Base-by-base conservation (phyloP, 23 red algal genomes). In the Gracilaria domingensis region DNA sequence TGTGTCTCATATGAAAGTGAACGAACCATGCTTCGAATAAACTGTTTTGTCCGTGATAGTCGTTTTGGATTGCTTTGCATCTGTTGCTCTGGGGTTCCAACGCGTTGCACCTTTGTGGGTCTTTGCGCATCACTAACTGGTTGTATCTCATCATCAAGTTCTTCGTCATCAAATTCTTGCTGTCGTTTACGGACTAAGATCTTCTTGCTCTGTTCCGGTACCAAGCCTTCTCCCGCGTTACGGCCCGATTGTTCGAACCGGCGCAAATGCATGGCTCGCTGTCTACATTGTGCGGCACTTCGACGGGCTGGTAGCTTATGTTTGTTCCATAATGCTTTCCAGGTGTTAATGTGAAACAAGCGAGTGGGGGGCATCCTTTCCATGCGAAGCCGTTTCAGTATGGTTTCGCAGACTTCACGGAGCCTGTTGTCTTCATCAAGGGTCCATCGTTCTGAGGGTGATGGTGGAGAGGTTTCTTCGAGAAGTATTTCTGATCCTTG, bases 21-120 rank as follows among this genome's bases (percentile, higher is more conserved):
- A 30, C 72, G 72, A 77, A 77, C 72, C 21, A 49, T 49, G 40
- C 72, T 33, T 77, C 72, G 72, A 77, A 77, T 77, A 50, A 77
- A 48, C 35, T 77, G 30, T 77, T 77, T 50, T 50, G 30, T 33
- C 39, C 36, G 64, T 24, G 30, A 18, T 69, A 1, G 21, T 65
- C 8, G 64, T 34, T 3, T 36, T 34, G 36, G 14, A 69, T 36
- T 20, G 64, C 64, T 32, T 26, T 62, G 59, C 59, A 24, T 18
- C 12, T 69, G 28, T 69, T 18, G 29, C 3, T 69, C 32, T 18
- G 11, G 33, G 1, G 7, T 36, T 0, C 1, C 11, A 7, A 69
- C 64, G 64, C 64, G 64, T 32, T 32, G 64, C 33, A 36, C 32
- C 33, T 69, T 69, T 34, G 64, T 14, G 26, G 64, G 26, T 2